Percentiles rank a stretch among this genome's conserved stretches.
Evolutionary conservation across 2,329 filamentous ascomycete species (phyloP).

Genomic region (Exophiala bonariae): DNA sequence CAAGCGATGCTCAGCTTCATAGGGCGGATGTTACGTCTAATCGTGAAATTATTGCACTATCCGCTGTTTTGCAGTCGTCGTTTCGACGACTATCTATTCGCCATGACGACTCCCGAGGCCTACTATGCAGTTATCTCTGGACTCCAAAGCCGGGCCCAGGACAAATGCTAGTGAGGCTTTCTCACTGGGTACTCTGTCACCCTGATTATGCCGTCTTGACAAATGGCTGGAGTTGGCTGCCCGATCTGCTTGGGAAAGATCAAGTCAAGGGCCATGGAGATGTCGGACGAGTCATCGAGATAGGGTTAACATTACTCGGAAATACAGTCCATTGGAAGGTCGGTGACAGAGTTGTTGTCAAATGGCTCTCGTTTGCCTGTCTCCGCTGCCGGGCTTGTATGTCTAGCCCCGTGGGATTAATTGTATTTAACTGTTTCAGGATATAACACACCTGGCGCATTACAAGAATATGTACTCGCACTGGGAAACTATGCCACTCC

Average conservation of each 20-base stretch:
- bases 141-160: conserved; percentile 63
- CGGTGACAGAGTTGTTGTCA: no score
- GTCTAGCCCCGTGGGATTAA: conserved; percentile 52
- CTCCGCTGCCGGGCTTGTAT: conserved; percentile 51
- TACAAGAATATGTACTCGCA: conserved; percentile 65
- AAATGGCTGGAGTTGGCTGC: conserved; percentile 58
- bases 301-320: conserved; percentile 59
- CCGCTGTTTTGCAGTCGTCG: no score
- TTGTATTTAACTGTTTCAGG: conserved; percentile 59
- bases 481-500: conserved; percentile 68
- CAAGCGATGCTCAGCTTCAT: no score
- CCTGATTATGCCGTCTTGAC: conserved; percentile 59
- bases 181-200: conserved; percentile 65
- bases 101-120: no score
- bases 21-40: no score
- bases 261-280: conserved; percentile 71
- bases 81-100: no score
- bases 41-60: no score
- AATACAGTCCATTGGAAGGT: no score
- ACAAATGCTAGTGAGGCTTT: conserved; percentile 62
- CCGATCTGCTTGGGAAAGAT: conserved; percentile 56
- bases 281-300: conserved; percentile 63
- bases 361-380: no score
- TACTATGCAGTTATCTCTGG: conserved; percentile 62
- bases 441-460: conserved; percentile 67